Evolutionary conservation across 2,329 filamentous ascomycete genomes (phyloP).

Genomic region (Nakataea oryzae): DNA sequence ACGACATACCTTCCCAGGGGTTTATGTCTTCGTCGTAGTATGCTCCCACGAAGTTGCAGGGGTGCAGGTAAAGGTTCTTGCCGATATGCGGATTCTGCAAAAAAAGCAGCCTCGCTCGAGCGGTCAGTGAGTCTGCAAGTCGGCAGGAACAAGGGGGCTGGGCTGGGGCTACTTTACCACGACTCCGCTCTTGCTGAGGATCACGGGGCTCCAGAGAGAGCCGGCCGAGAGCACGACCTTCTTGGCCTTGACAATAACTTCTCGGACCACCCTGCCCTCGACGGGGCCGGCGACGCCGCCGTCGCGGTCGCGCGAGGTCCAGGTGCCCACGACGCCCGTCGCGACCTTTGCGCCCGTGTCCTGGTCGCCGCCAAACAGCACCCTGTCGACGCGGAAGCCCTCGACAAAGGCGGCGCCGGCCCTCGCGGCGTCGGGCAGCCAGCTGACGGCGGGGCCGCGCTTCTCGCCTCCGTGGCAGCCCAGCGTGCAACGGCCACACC

Average conservation of each 20-base stretch:
- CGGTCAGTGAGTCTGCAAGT: conserved; percentile 31
- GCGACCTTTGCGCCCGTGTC: conserved; percentile 29
- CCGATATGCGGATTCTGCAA: conserved; percentile 67
- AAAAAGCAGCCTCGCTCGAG: neutral
- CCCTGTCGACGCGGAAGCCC: conserved; percentile 61
- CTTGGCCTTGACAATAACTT: conserved; percentile 66
- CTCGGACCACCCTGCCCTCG: conserved; percentile 39
- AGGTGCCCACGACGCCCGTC: conserved; percentile 61
- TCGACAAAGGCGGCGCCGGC: conserved; percentile 77
- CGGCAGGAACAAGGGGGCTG: conserved; percentile 35
- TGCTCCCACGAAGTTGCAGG: conserved; percentile 47
- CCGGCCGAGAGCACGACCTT: conserved; percentile 73
- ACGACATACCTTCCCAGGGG: conserved; percentile 49
- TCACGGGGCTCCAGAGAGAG: conserved; percentile 63
- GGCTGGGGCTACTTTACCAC: conserved; percentile 44
- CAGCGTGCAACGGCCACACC: conserved; percentile 56
- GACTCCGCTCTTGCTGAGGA: conserved; percentile 70
- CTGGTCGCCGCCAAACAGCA: conserved; percentile 53
- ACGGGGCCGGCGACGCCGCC: conserved; percentile 41
- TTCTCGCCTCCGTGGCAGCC: conserved; percentile 62
- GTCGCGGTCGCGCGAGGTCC: conserved; percentile 59
- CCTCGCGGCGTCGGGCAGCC: conserved; percentile 67
- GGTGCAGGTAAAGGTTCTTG: conserved; percentile 72
- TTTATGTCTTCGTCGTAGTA: conserved; percentile 60
- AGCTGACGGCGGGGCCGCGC: conserved; percentile 66